Conservation (phyloP, 768 basidiomycete genomes). For the Cyclocybe aegerita region DNA sequence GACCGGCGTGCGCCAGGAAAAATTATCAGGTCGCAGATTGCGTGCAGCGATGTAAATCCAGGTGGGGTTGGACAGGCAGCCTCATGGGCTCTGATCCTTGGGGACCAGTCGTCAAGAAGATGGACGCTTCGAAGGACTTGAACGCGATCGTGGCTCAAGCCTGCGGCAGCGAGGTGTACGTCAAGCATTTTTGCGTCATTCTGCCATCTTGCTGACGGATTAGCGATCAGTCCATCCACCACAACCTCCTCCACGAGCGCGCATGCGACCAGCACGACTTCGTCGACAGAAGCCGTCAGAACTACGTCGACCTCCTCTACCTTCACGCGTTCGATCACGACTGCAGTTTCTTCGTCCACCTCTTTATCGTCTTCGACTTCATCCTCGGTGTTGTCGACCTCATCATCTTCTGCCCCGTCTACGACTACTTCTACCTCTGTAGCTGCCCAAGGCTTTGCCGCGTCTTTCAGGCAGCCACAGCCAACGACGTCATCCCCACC, state of each 20-base stretch:
- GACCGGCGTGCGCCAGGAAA: slow-evolving; percentile 44
- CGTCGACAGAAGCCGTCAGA: slow-evolving; percentile 20
- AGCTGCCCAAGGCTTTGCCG: background rate
- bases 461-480: too few species aligned
- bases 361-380: slow-evolving; percentile 12
- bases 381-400: slow-evolving; percentile 7
- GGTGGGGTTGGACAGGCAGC: slow-evolving; percentile 47
- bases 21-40: slow-evolving; percentile 34
- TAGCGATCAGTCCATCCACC: slow-evolving; percentile 13
- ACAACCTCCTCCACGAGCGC: slow-evolving; percentile 12
- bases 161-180: slow-evolving; percentile 33
- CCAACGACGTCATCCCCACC: too few species aligned
- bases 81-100: slow-evolving; percentile 56
- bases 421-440: slow-evolving; percentile 1
- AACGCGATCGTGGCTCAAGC: slow-evolving; percentile 39
- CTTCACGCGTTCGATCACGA: slow-evolving; percentile 12
- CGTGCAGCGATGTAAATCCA: slow-evolving; percentile 35
- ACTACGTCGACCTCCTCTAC: slow-evolving; percentile 11
- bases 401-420: slow-evolving; percentile 10
- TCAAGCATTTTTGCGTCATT: slow-evolving; percentile 1
- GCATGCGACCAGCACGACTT: slow-evolving; percentile 18
- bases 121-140: slow-evolving; percentile 26
- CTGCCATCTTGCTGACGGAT: slow-evolving; percentile 1
- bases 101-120: slow-evolving; percentile 48
- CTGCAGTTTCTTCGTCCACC: slow-evolving; percentile 19